A percentile compares a stretch with the other conserved stretches of the same genome.
Conservation (phyloP, 2,329 filamentous ascomycete species). For the Drechslera avenae region DNA sequence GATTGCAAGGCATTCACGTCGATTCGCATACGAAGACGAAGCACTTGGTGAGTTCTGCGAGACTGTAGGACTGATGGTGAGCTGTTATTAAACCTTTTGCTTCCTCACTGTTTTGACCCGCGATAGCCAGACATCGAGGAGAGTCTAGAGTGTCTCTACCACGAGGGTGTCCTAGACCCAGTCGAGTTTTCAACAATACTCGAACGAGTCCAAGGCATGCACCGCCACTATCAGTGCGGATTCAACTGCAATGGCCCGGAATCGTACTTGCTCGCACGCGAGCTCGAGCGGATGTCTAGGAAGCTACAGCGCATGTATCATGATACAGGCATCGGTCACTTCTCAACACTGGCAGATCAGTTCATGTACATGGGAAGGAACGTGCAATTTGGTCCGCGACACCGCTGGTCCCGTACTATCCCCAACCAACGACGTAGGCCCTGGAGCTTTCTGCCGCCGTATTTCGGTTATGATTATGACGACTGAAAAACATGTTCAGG, state of each 20-base stretch:
- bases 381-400: conserved; percentile 7
- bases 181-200: background rate
- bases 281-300: conserved; percentile 16
- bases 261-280: conserved; percentile 14
- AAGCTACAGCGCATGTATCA: conserved; percentile 5
- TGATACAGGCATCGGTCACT: conserved; percentile 7
- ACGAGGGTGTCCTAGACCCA: background rate
- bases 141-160: conserved; percentile 4
- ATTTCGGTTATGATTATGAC: background rate
- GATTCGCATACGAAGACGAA: too few species aligned
- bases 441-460: background rate
- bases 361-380: conserved; percentile 15
- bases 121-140: conserved; percentile 10
- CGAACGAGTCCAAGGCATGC: conserved; percentile 9
- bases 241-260: conserved; percentile 12
- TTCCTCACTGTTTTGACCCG: background rate
- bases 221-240: conserved; percentile 18
- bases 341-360: conserved; percentile 11
- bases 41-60: too few species aligned
- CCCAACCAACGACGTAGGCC: conserved; percentile 4
- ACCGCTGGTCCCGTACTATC: conserved; percentile 1
- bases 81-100: background rate
- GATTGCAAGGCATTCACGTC: too few species aligned
- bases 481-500: too few species aligned
- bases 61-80: too few species aligned